A percentile compares a stretch with the other conserved stretches of the same genome.
phyloP scores from a whole-genome alignment of 2,329 filamentous ascomycete species.

The Blumeriella jaapii region DNA sequence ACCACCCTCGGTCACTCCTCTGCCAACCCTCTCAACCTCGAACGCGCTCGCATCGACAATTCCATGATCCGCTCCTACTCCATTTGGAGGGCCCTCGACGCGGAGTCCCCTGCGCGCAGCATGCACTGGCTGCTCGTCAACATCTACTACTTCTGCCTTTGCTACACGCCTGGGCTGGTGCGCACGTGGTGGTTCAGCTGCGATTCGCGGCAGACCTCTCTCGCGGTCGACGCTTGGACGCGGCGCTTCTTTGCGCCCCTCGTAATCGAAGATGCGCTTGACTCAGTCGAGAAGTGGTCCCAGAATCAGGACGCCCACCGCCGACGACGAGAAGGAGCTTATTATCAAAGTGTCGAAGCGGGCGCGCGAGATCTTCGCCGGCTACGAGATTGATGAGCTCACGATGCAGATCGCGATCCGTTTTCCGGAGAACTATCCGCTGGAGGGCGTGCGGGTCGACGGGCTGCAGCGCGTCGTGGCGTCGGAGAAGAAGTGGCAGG shows the following conservation, averaged over 20 bases:
- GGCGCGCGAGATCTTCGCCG: constrained; percentile 67
- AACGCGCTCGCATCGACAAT: constrained; percentile 49
- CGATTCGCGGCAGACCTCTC: constrained; percentile 67
- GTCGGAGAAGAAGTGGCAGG: constrained; percentile 84
- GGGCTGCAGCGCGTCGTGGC: constrained; percentile 77
- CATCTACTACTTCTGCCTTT: constrained; percentile 72
- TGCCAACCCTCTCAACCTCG: constrained; percentile 61
- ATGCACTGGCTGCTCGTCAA: constrained; percentile 78
- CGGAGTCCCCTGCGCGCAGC: constrained; percentile 56
- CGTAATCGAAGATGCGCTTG: constrained; percentile 53
- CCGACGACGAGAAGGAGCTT: constrained; percentile 43
- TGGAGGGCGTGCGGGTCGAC: constrained; percentile 65
- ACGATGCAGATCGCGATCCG: constrained; percentile 72
- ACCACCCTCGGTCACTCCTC: constrained; percentile 73
- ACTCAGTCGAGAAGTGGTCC: constrained; percentile 59
- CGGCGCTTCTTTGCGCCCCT: constrained; percentile 68
- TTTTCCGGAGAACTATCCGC: constrained; percentile 71
- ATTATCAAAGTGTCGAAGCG: constrained; percentile 59
- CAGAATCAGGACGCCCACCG: constrained; percentile 37
- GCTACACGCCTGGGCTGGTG: constrained; percentile 65
- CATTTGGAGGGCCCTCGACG: constrained; percentile 38
- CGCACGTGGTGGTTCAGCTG: constrained; percentile 78
- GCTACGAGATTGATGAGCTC: constrained; percentile 81
- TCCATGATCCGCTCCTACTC: constrained; percentile 46
- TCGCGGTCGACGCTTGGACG: constrained; percentile 75